Evolutionary conservation across 306 rosid genomes (phyloP).

Genomic region (Acacia confusa): DNA sequence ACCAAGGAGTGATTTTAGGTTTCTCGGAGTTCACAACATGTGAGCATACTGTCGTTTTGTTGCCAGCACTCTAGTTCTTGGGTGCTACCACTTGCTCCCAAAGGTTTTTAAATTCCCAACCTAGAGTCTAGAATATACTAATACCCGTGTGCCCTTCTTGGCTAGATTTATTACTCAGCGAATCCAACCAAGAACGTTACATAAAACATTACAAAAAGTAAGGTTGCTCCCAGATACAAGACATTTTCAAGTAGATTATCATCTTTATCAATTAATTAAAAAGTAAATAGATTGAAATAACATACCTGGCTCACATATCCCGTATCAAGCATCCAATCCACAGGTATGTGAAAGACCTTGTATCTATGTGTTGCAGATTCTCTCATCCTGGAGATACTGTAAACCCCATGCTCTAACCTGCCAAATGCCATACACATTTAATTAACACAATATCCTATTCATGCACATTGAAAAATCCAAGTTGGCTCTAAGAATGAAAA

Average conservation of each 20-base stretch:
- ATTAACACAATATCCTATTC: not conserved
- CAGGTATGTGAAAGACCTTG: constrained; percentile 77
- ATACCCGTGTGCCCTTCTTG: not conserved
- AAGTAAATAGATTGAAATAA: not conserved
- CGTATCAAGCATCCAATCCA: constrained; percentile 91
- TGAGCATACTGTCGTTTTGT: constrained; percentile 57
- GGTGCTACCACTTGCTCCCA: not conserved
- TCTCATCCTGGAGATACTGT: constrained; percentile 83
- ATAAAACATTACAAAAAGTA: not conserved
- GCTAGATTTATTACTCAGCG: not conserved
- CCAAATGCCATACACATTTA: not conserved
- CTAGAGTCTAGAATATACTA: not conserved
- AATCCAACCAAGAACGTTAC: not conserved
- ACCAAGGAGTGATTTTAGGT: constrained; percentile 45
- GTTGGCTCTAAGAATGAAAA: not conserved
- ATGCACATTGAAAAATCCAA: not conserved
- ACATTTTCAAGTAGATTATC: not conserved
- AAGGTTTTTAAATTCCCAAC: not conserved
- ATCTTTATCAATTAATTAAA: no score
- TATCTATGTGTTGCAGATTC: constrained; percentile 84
- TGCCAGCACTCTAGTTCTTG: constrained; percentile 31
- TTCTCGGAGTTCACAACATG: constrained; percentile 58
- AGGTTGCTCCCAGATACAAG: not conserved
- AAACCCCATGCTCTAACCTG: constrained; percentile 95
- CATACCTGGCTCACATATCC: constrained; percentile 85